Evolutionary conservation across 2,329 filamentous ascomycete genomes (phyloP).

Genomic region (Colletotrichum sp.): DNA sequence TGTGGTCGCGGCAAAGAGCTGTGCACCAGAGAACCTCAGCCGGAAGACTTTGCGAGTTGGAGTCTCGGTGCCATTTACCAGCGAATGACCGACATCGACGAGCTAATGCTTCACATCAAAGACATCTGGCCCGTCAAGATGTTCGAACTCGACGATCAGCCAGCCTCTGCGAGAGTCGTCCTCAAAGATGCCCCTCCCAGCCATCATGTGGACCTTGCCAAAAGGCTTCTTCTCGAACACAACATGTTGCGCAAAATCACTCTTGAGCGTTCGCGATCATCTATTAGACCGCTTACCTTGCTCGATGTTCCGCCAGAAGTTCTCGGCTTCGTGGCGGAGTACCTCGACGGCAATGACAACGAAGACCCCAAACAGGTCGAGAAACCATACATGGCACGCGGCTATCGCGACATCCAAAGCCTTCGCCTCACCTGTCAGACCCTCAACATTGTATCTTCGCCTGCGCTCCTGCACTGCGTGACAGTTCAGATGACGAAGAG

Average conservation of each 20-base stretch:
- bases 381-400: too few relatives aligned
- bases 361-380: too few relatives aligned
- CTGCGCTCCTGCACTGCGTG: rapidly evolving
- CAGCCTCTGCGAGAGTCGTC: background rate
- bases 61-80: background rate
- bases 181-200: background rate
- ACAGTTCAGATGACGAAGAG: background rate
- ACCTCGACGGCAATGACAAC: too few relatives aligned
- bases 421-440: background rate
- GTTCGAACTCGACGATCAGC: background rate
- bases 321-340: too few relatives aligned
- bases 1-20: background rate
- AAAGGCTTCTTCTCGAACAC: rapidly evolving
- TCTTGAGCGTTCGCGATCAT: rapidly evolving
- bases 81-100: background rate
- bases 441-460: background rate
- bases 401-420: too few relatives aligned
- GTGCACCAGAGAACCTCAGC: background rate
- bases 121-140: background rate
- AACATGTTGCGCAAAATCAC: rapidly evolving
- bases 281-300: background rate
- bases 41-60: rapidly evolving
- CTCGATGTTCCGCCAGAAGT: too few relatives aligned
- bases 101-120: background rate
- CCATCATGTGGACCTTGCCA: background rate